phyloP scores from a whole-genome alignment of 1,139 yeast species.

The Geotrichum cucujoidarum region DNA sequence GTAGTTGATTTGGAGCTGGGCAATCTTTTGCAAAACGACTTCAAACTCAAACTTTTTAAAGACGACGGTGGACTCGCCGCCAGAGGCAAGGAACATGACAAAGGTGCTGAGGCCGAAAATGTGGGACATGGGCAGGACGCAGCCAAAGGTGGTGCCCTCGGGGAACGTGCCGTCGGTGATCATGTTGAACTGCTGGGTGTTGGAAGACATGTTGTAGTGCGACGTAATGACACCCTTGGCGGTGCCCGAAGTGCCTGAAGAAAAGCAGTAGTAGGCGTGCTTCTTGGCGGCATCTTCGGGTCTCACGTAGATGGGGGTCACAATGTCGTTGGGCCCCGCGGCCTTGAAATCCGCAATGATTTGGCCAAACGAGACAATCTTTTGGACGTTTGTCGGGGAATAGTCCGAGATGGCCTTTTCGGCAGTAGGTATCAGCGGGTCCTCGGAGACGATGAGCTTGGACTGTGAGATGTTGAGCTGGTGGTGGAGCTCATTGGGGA shows the following conservation, averaged over 20 bases:
- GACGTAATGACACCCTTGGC: slow-evolving; percentile 70
- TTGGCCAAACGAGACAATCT: slow-evolving; percentile 23
- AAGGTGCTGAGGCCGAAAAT: slow-evolving; percentile 36
- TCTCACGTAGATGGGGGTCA: slow-evolving; percentile 8
- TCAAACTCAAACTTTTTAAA: slow-evolving; percentile 36
- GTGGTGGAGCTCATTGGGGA: slow-evolving; percentile 35
- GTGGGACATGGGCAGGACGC: slow-evolving; percentile 39
- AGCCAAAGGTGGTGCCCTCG: slow-evolving; percentile 22
- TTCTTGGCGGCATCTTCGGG: slow-evolving; percentile 24
- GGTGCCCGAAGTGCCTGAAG: slow-evolving; percentile 71
- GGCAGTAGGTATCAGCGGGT: slow-evolving; percentile 24
- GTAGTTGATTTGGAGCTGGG: slow-evolving; percentile 30
- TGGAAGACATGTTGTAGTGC: slow-evolving; percentile 42
- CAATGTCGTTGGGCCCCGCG: neutral
- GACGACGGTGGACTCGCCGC: slow-evolving; percentile 30
- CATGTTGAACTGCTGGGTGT: slow-evolving; percentile 27
- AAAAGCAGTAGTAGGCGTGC: slow-evolving; percentile 46
- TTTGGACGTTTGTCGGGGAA: slow-evolving; percentile 16
- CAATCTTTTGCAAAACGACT: slow-evolving; percentile 28
- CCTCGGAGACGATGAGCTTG: slow-evolving; percentile 30
- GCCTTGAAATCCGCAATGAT: slow-evolving; percentile 17
- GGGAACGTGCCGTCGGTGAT: slow-evolving; percentile 12
- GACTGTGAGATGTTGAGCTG: slow-evolving; percentile 34
- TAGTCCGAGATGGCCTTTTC: slow-evolving; percentile 29
- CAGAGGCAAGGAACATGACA: slow-evolving; percentile 26